Evolutionary conservation across 129 eudicot genomes (phyloP), one percentile per base, ranked within the genome.

Genomic region (Ambrosia trifida): DNA sequence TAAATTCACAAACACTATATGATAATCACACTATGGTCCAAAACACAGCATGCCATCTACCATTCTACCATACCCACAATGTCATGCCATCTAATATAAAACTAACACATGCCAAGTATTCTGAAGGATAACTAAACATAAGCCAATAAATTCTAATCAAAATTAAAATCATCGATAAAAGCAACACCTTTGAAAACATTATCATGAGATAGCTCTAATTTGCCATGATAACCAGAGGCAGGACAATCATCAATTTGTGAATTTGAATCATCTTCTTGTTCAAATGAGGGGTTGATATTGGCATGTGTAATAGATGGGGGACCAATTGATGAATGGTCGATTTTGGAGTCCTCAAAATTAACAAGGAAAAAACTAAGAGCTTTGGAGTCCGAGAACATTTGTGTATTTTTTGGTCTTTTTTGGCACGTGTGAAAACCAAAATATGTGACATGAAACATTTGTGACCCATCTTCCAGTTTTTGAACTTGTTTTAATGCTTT

Each of bases 401-500:
- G 57, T 53, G 72, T 38, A 17, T 65, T 31, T 53, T 64, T 53
- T 5, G 28, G 20, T 43, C 40, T 31, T 28, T 64, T 63, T 64
- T 59, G 73, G 83, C 95, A 85, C 12, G 86, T 85, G 47, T 88
- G 95, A 12, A 59, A 32, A 7, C 89, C 81, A 66, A 77, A 78
- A 72, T 88, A 88, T 35, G 88, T 85, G 51, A 76, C 79, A 13
- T 83, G 81, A 68, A 76, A 85, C 77, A 66, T 30, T 46, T 67
- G 3, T 32, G 83, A 81, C 38, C 76, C 79, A 40, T 80, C 86
- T 40, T 83, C 64, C 14, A 85, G 5, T 61, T 47, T 75, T 80
- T 88, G 90, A 62, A 83, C 90, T 69, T 88, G 95, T 69, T 80
- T 88, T 63, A 78, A 71, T 9, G 90, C 90, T 53, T 82, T 74